Evolutionary conservation across 2,329 filamentous ascomycete species (phyloP), one percentile per base, ranked within the genome.

Genomic region (Fusarium buxicola): DNA sequence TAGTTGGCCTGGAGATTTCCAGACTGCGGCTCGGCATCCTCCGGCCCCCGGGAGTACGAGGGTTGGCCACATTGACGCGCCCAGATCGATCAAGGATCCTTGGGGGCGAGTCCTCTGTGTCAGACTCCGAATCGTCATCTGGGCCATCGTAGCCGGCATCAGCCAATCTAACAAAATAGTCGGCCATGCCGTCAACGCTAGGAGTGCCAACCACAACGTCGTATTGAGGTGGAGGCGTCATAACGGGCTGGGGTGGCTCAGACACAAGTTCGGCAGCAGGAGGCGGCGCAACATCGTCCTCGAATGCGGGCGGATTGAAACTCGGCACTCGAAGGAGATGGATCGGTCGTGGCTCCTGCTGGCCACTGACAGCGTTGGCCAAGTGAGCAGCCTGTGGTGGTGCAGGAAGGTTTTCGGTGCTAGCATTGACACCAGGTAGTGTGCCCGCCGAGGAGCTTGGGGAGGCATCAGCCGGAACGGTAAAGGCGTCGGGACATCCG

Each of bases 191-290:
- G 79, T 93, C 75, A 74, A 92, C 81, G 77, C 87, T 82, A 21
- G 86, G 80, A 58, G 85, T 86, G 13, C 89, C 91, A 2, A 95
- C 86, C 32, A 96, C 91, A 4, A 84, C 82, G 57, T 94, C 91
- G 73, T 97, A 97, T 55, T 90, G 87, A 1, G 94, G 94, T 8
- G 94, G 94, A 2, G 93, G 93, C 0, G 92, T 96, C 63, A 91
- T 81, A 13, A 91, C 75, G 1, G 73, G 72, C 25, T 67, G 69
- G 1, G 69, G 67, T 56, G n/a, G 60, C 11, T 59, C 54, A 8
- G 35, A 28, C n/a, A 58, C 56, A 15, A 71, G 55, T 39, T 73
- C 71, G 1, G 71, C 69, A 35, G 69, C 73, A 3, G 77, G 74
- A 7, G 77, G 77, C 8, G 76, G 76, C 15, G 74, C 71, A 0